phyloP scores from a whole-genome alignment of 208 protist genomes.

The Naegleria gruberi region DNA sequence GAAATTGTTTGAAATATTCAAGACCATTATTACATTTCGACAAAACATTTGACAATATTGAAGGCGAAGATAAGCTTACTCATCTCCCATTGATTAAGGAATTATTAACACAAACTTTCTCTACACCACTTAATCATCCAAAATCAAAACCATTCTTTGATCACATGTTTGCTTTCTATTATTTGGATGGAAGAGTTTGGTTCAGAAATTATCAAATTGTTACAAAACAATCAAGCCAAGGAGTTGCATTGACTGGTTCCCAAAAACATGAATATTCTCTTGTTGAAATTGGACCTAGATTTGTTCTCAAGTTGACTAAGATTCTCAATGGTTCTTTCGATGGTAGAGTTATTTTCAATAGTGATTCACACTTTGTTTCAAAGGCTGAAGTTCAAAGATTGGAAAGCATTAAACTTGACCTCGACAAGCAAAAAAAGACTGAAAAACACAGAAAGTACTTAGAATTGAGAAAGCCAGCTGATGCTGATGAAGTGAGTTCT shows the following conservation, averaged over 20 bases:
- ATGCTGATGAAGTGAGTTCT: background rate
- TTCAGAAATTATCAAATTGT: conserved; percentile 93
- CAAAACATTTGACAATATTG: conserved; percentile 73
- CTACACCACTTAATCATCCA: conserved; percentile 85
- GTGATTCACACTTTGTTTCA: conserved; percentile 51
- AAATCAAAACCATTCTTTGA: conserved; percentile 97
- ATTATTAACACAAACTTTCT: conserved; percentile 89
- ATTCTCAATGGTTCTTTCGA: conserved; percentile 87
- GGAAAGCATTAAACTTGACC: background rate
- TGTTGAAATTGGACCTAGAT: conserved; percentile 93
- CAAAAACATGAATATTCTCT: conserved; percentile 42
- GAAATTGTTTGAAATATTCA: conserved; percentile 94
- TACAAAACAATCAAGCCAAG: background rate
- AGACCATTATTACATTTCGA: conserved; percentile 95
- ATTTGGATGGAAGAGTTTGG: conserved; percentile 92
- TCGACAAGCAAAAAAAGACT: background rate
- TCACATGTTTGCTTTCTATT: conserved; percentile 91
- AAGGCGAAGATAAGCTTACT: conserved; percentile 38
- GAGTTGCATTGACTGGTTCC: conserved; percentile 27
- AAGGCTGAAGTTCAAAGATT: conserved; percentile 39
- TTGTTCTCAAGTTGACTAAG: conserved; percentile 80
- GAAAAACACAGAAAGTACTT: background rate
- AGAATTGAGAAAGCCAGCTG: background rate
- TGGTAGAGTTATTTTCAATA: conserved; percentile 85
- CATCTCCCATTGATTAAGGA: conserved; percentile 85